Conservation (phyloP, 2,329 filamentous ascomycete genomes). For the Clonostachys rosea region DNA sequence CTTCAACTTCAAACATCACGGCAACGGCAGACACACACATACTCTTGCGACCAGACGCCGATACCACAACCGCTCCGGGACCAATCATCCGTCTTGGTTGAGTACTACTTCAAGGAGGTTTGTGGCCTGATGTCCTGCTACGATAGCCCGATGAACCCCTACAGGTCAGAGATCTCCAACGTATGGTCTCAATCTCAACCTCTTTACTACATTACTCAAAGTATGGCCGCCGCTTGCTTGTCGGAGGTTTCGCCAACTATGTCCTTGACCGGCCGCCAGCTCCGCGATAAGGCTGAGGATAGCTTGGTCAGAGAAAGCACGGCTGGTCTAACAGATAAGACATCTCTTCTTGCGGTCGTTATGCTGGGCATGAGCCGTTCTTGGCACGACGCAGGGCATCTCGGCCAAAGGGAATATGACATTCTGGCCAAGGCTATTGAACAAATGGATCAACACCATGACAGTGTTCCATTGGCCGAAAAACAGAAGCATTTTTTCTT, state of each 20-base stretch:
- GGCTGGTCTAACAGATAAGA: background rate
- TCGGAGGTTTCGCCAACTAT: slow-evolving; percentile 40
- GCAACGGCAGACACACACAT: too few species aligned
- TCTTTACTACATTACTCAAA: slow-evolving; percentile 57
- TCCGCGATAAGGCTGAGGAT: slow-evolving; percentile 42
- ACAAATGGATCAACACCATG: too few species aligned
- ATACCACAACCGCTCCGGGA: slow-evolving; percentile 14
- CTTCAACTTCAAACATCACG: too few species aligned
- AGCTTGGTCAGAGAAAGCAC: slow-evolving; percentile 34
- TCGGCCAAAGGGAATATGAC: slow-evolving; percentile 9
- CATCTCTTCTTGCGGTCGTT: slow-evolving; percentile 6
- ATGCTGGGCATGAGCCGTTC: slow-evolving; percentile 11
- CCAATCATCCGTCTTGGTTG: slow-evolving; percentile 49
- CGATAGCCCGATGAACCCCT: slow-evolving; percentile 57
- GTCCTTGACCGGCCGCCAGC: slow-evolving; percentile 41
- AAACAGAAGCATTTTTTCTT: slow-evolving; percentile 5
- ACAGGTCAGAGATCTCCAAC: slow-evolving; percentile 51
- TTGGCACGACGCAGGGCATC: slow-evolving; percentile 11
- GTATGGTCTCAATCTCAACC: slow-evolving; percentile 54
- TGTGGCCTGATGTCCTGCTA: slow-evolving; percentile 60
- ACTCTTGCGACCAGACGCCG: too few species aligned
- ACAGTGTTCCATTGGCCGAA: too few species aligned
- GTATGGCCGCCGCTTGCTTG: slow-evolving; percentile 58
- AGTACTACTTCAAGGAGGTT: slow-evolving; percentile 61
- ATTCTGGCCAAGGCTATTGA: background rate